Conservation (phyloP, 1,284 basidiomycete genomes). For the Pholiota adiposa region DNA sequence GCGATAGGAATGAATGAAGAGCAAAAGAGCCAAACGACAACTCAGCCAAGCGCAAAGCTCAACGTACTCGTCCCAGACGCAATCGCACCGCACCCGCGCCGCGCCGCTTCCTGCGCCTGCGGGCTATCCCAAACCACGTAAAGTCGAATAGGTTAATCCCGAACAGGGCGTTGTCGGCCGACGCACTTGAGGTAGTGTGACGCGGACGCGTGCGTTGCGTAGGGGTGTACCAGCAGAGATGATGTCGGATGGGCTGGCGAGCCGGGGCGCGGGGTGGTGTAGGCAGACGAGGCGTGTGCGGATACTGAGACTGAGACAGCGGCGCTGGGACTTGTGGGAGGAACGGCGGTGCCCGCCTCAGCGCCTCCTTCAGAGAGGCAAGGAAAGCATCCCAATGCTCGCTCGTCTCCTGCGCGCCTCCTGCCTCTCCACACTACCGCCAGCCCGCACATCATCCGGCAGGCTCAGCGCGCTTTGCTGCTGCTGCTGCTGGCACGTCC, state of each 20-base stretch:
- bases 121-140: neutral
- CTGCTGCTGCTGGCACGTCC: slow-evolving; percentile 8
- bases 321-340: neutral
- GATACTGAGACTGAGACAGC: neutral
- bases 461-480: too few species aligned
- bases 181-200: too few species aligned
- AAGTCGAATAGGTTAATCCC: neutral
- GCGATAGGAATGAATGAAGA: too few species aligned
- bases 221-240: neutral
- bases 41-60: slow-evolving; percentile 37
- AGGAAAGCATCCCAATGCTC: too few species aligned
- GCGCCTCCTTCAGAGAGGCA: too few species aligned
- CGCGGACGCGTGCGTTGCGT: neutral
- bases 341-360: too few species aligned
- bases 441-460: too few species aligned
- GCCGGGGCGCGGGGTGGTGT: neutral
- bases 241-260: neutral
- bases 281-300: neutral
- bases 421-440: too few species aligned
- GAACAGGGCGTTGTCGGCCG: neutral
- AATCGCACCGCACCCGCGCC: too few species aligned
- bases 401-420: too few species aligned
- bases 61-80: slow-evolving; percentile 30
- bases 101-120: slow-evolving; percentile 13
- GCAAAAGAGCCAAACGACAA: neutral